Evolutionary conservation across 345 rosid species (phyloP).

Genomic region (Brassica cretica): DNA sequence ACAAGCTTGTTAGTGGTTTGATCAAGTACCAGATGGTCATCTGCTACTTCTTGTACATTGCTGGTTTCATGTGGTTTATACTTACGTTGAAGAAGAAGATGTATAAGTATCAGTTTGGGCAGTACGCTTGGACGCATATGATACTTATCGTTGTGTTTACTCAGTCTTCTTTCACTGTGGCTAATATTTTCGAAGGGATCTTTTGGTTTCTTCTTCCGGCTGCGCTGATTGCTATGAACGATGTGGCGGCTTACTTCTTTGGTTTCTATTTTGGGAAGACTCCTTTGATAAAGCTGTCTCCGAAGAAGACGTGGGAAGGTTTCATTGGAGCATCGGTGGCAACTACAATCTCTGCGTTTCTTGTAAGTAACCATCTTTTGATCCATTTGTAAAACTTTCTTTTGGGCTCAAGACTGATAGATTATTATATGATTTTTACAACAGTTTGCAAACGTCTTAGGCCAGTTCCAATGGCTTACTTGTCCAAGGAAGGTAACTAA

Average conservation of each 20-base stretch:
- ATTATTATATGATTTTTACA: slow-evolving; percentile 29
- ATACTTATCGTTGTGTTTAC: slow-evolving; percentile 90
- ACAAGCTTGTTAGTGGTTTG: slow-evolving; percentile 73
- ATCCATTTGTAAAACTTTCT: background rate
- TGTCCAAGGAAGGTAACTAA: slow-evolving; percentile 84
- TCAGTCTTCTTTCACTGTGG: slow-evolving; percentile 87
- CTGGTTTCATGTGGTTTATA: slow-evolving; percentile 99
- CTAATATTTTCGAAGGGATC: slow-evolving; percentile 93
- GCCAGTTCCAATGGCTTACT: slow-evolving; percentile 83
- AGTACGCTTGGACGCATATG: slow-evolving; percentile 99
- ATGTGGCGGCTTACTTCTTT: slow-evolving; percentile 77
- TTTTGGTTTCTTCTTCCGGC: slow-evolving; percentile 98
- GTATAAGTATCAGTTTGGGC: slow-evolving; percentile 99
- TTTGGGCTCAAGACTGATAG: slow-evolving; percentile 12
- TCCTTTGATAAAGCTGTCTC: slow-evolving; percentile 87
- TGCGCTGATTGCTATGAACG: slow-evolving; percentile 85
- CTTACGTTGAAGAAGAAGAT: slow-evolving; percentile 87
- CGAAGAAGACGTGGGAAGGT: slow-evolving; percentile 99
- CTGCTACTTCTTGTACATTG: slow-evolving; percentile 82
- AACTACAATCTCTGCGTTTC: slow-evolving; percentile 80
- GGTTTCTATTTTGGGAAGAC: slow-evolving; percentile 97
- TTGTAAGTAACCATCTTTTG: slow-evolving; percentile 48
- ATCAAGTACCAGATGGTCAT: slow-evolving; percentile 90
- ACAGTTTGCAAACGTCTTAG: slow-evolving; percentile 80
- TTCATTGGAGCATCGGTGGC: slow-evolving; percentile 90